Base-by-base conservation (phyloP, 345 rosid genomes). In the Corymbia maculata region DNA sequence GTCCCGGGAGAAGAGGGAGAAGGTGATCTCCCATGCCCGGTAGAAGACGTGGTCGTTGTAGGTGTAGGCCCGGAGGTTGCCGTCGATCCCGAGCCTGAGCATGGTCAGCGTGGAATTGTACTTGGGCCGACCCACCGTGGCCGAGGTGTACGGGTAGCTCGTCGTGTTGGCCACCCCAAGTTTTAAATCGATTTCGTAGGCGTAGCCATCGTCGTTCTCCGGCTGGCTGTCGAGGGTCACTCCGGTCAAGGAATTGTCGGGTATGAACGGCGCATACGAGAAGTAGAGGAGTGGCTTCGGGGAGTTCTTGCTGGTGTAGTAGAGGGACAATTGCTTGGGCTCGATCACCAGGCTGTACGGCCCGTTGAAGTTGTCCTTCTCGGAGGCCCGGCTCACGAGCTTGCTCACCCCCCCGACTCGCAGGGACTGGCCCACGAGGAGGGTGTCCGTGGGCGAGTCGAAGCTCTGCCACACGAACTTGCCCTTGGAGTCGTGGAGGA, bases 341-440 rank as follows among this genome's bases (percentile, higher is more conserved):
- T 95, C 95, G 86, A 96, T n/a, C 7, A 95, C 96, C 44, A 94
- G 91, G 50, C 96, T 95, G 87, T 95, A 91, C 4, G 93, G 91
- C 42, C 96, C 96, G 55, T 94, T 70, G 2, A 49, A 42, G 87
- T 93, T 92, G 32, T 88, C 85, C 13, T 85, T 80, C 8, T 32
- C 87, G 1, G 96, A 94, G 42, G 87, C 88, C 32, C 96, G 89
- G 70, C 97, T 95, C 79, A 95, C 93, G 4, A 96, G 94, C 86
- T 90, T 94, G 64, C 82, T 89, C 22, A 42, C 86, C 21, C 88
- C 93, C 6, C 91, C 91, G 7, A 68, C 55, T 45, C 79, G 80
- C 3, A 94, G 88, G 15, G 95, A 90, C 49, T 94, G 96, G 13
- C 94, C 95, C 30, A 93, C 93, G n/a, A 96, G 91, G 53, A 96